Base-by-base conservation (phyloP, 352 stramenopile species). In the Pythium volutum region DNA sequence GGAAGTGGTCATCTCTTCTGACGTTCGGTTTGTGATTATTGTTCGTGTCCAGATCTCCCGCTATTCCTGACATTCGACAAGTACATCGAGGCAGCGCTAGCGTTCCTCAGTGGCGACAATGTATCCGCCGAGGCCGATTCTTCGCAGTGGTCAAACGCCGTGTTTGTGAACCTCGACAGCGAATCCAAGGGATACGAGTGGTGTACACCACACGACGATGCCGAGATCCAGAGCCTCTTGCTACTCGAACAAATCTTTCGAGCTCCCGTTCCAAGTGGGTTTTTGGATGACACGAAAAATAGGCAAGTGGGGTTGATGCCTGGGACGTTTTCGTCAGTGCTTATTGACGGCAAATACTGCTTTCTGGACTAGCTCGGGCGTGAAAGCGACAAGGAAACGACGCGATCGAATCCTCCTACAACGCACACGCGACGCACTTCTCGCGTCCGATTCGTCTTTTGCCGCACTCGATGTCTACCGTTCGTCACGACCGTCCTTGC, bases 231-330 rank as follows among this genome's bases (percentile, higher is more conserved):
- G 4, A 42, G 11, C 15, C 14, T 66, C 1, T 18, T 66, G 18
- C 18, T 58, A 8, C 49, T 66, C 8, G 59, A 66, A 18, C 26
- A 59, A n/a, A 29, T 66, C 29, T 66, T 66, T 39, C 38, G 41
- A 14, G 49, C 49, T 9, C 59, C 59, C 15, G 33, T 64, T 3
- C 14, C 57, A 2, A 55, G 11, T 5, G 18, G 49, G 1, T 52
- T 53, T 20, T 2, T 64, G 27, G 34, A 55, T 18, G 25, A 26
- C 20, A 22, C 36, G n/a, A 58, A 11, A 20, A 45, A 52, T 29
- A 57, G 57, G 57, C 51, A 52, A 20, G 54, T 50, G 16, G 4
- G 36, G 14, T 2, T 14, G 12, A 43, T 2, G 14, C 36, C 11
- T 43, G 36, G 18, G n/a, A 22, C 36, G 36, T 43, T 43, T 16